Conservation (phyloP, 1,284 basidiomycete genomes). For the Pterulicium gracile region DNA sequence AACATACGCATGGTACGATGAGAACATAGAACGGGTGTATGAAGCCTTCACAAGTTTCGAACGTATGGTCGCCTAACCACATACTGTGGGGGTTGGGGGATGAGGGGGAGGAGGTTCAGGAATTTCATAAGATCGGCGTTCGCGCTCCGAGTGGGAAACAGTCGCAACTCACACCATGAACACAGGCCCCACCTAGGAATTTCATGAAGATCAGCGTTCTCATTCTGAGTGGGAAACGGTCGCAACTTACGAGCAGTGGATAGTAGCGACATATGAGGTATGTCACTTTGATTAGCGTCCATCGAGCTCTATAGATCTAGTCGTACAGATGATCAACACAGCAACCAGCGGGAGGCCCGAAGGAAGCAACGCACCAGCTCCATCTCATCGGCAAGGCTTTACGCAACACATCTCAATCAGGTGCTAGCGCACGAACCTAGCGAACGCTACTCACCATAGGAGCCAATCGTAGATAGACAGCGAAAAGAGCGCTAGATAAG, state of each 20-base stretch:
- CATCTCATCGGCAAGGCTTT: slow-evolving; percentile 11
- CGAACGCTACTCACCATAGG: slow-evolving; percentile 9
- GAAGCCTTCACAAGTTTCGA: slow-evolving; percentile 10
- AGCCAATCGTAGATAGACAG: slow-evolving; percentile 7
- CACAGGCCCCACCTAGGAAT: slow-evolving; percentile 1
- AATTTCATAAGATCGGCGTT: background rate
- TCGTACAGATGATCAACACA: background rate
- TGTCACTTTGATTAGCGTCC: slow-evolving; percentile 16
- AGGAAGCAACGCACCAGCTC: slow-evolving; percentile 10
- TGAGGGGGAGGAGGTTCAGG: no score
- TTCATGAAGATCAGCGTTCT: background rate
- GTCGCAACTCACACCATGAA: slow-evolving; percentile 11
- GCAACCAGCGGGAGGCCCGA: background rate
- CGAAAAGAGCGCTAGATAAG: background rate
- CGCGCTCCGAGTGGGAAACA: background rate
- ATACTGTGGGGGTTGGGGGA: no score
- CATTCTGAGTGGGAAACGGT: background rate
- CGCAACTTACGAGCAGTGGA: slow-evolving; percentile 15
- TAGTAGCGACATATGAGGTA: slow-evolving; percentile 20
- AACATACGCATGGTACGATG: slow-evolving; percentile 12
- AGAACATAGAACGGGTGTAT: slow-evolving; percentile 13
- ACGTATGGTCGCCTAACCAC: slow-evolving; percentile 12
- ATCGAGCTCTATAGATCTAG: slow-evolving; percentile 17
- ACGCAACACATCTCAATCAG: no score
- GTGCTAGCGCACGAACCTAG: no score